Evolutionary conservation across 306 rosid species (phyloP).

Genomic region (Vicia faba): DNA sequence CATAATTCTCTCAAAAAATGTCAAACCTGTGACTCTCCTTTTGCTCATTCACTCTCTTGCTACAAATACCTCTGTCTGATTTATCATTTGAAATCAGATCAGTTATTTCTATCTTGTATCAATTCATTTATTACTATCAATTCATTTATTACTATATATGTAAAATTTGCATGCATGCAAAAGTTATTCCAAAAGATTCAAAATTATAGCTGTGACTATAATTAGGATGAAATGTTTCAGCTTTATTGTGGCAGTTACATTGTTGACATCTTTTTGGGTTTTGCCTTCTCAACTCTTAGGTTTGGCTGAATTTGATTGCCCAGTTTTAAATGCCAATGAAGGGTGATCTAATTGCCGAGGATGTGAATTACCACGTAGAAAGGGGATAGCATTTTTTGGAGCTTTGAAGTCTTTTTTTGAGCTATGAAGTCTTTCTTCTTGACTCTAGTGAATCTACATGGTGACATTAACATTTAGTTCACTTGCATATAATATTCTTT

Average conservation of each 20-base stretch:
- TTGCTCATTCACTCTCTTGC: slow-evolving; percentile 11
- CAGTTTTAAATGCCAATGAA: not conserved
- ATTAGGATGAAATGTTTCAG: slow-evolving; percentile 1
- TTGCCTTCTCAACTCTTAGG: not conserved
- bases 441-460: not conserved
- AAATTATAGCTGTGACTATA: not conserved
- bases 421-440: not conserved
- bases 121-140: not conserved
- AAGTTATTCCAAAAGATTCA: slow-evolving; percentile 13
- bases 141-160: not conserved
- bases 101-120: not conserved
- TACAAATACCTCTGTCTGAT: not conserved
- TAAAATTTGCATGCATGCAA: not conserved
- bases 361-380: not conserved
- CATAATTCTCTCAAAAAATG: slow-evolving; percentile 34
- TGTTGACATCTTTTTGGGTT: not conserved
- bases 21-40: slow-evolving; percentile 17
- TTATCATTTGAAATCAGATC: slow-evolving; percentile 12
- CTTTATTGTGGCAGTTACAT: not conserved
- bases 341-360: not conserved
- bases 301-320: not conserved
- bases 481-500: not conserved
- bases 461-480: not conserved
- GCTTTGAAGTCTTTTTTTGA: too few relatives aligned
- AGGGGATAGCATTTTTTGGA: not conserved